Conservation (phyloP, 2,329 filamentous ascomycete genomes). For the Diplocarpon mali region DNA sequence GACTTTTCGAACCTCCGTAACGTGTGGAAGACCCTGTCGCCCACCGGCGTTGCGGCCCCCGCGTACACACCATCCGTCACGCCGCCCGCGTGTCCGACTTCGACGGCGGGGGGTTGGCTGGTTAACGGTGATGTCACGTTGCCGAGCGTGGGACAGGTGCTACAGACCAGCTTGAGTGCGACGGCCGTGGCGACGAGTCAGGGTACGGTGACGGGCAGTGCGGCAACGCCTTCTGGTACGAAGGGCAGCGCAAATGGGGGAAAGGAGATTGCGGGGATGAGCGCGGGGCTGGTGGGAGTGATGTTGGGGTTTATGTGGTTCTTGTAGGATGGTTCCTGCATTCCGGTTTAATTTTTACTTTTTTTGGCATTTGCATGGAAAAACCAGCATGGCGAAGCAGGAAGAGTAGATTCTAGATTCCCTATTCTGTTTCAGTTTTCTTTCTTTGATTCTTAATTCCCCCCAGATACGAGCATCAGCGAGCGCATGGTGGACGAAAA, state of each 20-base stretch:
- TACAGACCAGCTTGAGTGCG: slow-evolving; percentile 18
- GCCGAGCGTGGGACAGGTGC: slow-evolving; percentile 36
- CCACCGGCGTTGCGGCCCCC: slow-evolving; percentile 54
- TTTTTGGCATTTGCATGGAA: too few species aligned
- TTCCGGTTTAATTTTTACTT: too few species aligned
- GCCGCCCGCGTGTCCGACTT: slow-evolving; percentile 58
- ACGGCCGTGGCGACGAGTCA: slow-evolving; percentile 25
- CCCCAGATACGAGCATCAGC: too few species aligned
- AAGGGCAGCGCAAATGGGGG: slow-evolving; percentile 34
- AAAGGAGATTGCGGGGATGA: slow-evolving; percentile 39
- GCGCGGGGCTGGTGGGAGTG: slow-evolving; percentile 37
- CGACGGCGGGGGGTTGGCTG: slow-evolving; percentile 59
- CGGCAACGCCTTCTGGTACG: slow-evolving; percentile 25
- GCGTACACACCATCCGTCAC: slow-evolving; percentile 54
- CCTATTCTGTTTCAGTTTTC: too few species aligned
- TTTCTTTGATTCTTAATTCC: too few species aligned
- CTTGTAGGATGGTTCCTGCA: neutral
- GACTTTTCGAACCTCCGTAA: slow-evolving; percentile 70
- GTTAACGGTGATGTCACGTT: slow-evolving; percentile 59
- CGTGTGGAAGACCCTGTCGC: slow-evolving; percentile 63
- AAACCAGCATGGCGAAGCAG: too few species aligned
- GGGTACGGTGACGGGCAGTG: slow-evolving; percentile 12
- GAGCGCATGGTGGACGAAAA: too few species aligned
- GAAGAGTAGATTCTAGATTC: too few species aligned
- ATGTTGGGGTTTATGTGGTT: slow-evolving; percentile 37